Base-by-base conservation (phyloP, 352 stramenopile species). In the Globisporangium paddicum region DNA sequence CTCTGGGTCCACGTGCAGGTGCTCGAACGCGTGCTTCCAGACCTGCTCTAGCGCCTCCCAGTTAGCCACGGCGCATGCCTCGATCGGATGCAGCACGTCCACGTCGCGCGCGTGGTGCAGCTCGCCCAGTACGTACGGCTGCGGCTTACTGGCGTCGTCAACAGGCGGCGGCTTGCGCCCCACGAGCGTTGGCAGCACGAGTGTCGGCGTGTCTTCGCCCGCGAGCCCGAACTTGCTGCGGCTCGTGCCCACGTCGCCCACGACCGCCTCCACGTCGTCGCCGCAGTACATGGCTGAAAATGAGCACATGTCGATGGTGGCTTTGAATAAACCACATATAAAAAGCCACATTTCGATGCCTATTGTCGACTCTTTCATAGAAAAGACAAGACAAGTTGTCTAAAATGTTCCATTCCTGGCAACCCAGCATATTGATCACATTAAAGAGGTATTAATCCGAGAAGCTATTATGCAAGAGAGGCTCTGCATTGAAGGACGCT, bases 211-310 rank as follows among this genome's bases (percentile, higher is more conserved):
- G 73, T 98, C 95, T 59, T 98, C 94, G 7, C 95, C 95, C 13
- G 94, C 93, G 60, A 98, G 94, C 23, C 95, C 95, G 72, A 98
- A 98, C 60, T 97, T 97, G 69, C 87, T 92, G 40, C 81, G 79
- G 53, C 87, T 80, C 46, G 86, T 90, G 60, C 93, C 94, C 16
- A 98, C 85, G 57, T 98, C 94, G 47, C 95, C 95, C 60, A 98
- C 93, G 57, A 98, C 92, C 2, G 95, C 95, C 61, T 97, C 94
- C 48, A 97, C 96, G 80, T 98, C 95, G 64, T 98, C 95, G 45
- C 94, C 95, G 70, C 94, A 98, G 75, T 98, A 98, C 94, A 98
- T 98, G 26, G 34, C 11, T 37, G 45, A 51, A 40, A 40, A 16
- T 3, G 2, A 32, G 28, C 28, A n/a, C n/a, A n/a, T n/a, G n/a